A percentile compares a stretch with the other conserved stretches of the same genome.
phyloP scores from a whole-genome alignment of 1,139 yeast genomes.

The Magnusiomyces suaveolens region DNA sequence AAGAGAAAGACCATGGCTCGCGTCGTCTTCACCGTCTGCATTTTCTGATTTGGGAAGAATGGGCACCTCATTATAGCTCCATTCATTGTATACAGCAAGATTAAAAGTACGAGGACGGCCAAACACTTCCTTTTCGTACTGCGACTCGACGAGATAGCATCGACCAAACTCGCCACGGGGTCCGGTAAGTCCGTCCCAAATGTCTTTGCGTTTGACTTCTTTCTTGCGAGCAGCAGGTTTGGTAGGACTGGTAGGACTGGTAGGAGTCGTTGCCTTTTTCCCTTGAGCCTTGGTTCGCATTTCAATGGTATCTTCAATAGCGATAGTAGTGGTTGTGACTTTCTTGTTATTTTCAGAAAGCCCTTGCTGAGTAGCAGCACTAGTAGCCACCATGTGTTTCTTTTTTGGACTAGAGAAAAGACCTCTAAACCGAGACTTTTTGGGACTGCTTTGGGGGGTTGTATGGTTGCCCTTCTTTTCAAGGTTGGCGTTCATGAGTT shows the following conservation, averaged over 20 bases:
- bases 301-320: neutral
- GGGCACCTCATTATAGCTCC: constrained; percentile 38
- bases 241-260: constrained; percentile 12
- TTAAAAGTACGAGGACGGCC: constrained; percentile 47
- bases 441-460: constrained; percentile 5
- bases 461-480: neutral
- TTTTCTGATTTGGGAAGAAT: neutral
- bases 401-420: constrained; percentile 19
- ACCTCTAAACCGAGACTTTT: constrained; percentile 10
- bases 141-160: constrained; percentile 56
- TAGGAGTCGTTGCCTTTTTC: neutral
- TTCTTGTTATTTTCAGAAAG: neutral
- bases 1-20: neutral
- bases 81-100: constrained; percentile 67
- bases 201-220: constrained; percentile 16
- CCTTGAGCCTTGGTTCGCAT: too few species aligned
- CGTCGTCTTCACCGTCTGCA: neutral
- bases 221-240: neutral
- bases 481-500: neutral
- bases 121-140: constrained; percentile 50
- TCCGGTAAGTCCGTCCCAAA: constrained; percentile 45
- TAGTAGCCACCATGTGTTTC: constrained; percentile 3
- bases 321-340: neutral
- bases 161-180: constrained; percentile 83
- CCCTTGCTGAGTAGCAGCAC: constrained; percentile 3